Evolutionary conservation across 2,329 filamentous ascomycete genomes (phyloP).

Genomic region (Trichothecium roseum): DNA sequence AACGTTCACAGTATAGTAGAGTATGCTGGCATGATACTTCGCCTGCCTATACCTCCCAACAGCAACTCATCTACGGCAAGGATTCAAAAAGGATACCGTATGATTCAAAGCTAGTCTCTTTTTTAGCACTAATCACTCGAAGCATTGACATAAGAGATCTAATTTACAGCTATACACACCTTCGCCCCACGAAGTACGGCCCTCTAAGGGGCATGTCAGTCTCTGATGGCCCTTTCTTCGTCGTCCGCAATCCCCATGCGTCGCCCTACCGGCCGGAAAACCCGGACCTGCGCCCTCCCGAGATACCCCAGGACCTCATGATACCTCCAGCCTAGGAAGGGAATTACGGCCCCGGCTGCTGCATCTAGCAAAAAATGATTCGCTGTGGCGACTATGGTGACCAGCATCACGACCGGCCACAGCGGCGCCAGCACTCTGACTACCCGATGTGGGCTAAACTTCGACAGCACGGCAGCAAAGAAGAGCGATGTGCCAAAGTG

Average conservation of each 20-base stretch:
- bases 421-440: constrained; percentile 25
- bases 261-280: constrained; percentile 13
- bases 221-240: too few relatives aligned
- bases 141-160: too few relatives aligned
- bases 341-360: constrained; percentile 20
- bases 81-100: too few relatives aligned
- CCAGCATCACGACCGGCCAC: constrained; percentile 30
- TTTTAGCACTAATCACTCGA: too few relatives aligned
- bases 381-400: constrained; percentile 28
- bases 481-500: constrained; percentile 33
- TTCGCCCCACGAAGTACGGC: too few relatives aligned
- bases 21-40: too few relatives aligned
- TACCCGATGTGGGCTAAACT: constrained; percentile 27
- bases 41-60: too few relatives aligned
- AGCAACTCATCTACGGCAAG: too few relatives aligned
- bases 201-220: too few relatives aligned
- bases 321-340: constrained; percentile 21
- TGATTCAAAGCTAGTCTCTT: too few relatives aligned
- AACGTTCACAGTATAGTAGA: too few relatives aligned
- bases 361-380: constrained; percentile 29
- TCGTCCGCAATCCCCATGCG: constrained; percentile 6
- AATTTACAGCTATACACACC: too few relatives aligned
- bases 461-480: constrained; percentile 20
- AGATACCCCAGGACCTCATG: constrained; percentile 15
- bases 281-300: constrained; percentile 15